Evolutionary conservation across 2,329 filamentous ascomycete species (phyloP).

Genomic region (Lizonia empirigonia): DNA sequence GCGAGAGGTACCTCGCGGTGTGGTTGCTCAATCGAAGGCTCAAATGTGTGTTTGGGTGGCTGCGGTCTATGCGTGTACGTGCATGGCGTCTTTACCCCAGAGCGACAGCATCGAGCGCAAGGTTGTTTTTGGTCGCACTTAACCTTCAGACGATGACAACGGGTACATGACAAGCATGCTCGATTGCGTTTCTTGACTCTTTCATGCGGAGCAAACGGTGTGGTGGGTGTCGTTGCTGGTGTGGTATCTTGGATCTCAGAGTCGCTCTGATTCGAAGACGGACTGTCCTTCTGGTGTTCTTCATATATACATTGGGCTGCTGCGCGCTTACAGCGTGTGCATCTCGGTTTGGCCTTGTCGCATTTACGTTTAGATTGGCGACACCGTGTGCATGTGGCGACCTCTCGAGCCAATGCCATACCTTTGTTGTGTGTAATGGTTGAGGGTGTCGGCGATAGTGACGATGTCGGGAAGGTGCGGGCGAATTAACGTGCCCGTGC

Average conservation of each 20-base stretch:
- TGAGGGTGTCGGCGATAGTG: not conserved
- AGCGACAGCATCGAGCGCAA: constrained; percentile 23
- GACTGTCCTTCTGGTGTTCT: not conserved
- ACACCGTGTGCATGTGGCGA: constrained; percentile 24
- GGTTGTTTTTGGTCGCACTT: constrained; percentile 29
- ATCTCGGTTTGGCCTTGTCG: constrained; percentile 25
- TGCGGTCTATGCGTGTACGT: constrained; percentile 22
- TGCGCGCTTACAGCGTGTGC: constrained; percentile 19
- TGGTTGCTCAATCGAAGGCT: not conserved
- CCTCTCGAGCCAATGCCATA: constrained; percentile 15
- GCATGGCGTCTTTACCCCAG: constrained; percentile 20
- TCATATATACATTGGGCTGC: constrained; percentile 16
- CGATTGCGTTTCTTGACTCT: constrained; percentile 21
- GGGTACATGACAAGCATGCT: constrained; percentile 26
- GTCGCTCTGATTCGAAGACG: not conserved
- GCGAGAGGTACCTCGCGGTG: constrained; percentile 1
- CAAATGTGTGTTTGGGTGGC: not conserved
- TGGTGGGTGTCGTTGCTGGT: not conserved
- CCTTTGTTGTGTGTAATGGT: not conserved
- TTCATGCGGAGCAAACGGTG: not conserved
- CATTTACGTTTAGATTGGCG: constrained; percentile 25
- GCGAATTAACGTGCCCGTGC: no score
- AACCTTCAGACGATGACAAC: constrained; percentile 33
- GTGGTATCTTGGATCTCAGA: not conserved
- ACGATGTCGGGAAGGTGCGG: not conserved